Base-by-base conservation (phyloP, 257 asterid genomes). In the Salvia hispanica region DNA sequence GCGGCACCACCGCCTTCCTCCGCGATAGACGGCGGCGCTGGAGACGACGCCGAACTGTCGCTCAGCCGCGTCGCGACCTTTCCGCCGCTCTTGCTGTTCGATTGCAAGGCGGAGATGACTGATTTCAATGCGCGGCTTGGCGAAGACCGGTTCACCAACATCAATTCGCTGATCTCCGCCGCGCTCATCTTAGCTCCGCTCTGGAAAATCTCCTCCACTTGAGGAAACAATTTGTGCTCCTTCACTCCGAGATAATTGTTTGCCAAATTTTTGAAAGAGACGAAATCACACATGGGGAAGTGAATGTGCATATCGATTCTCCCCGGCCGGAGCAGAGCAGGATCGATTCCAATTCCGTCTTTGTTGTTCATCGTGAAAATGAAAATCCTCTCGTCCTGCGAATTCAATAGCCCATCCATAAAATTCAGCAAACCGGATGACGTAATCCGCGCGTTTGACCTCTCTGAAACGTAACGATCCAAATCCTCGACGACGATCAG, bases 111-210 rank as follows among this genome's bases (percentile, higher is more conserved):
- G 40, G 87, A 76, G 48, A 85, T 83, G 68, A 85, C 87, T 39
- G 92, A 77, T 31, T 77, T 79, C 78, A 83, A 65, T 18, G 92
- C 92, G 1, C 89, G 81, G 79, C 92, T 85, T 0, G 92, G 92
- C 43, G 89, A 83, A 72, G 85, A 79, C 70, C 87, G 79, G 57
- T 85, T 79, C 59, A 74, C 85, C 6, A 85, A 13, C 92, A 85
- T 85, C 78, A 83, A 56, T 55, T 85, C 89, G n/a, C 87, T 80
- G 69, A 85, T 83, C 79, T 85, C 92, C 50, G 89, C 88, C 59
- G 89, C 89, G 16, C 87, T 83, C 79, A 86, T 80, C 50, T 80
- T 76, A 0, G 84, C 85, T 3, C 92, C 92, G 78, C 73, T 78
- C 80, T 67, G 82, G 44, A 85, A 78, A 40, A 83, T 83, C 73